Evolutionary conservation across 202 grass and related monocot species (phyloP), one percentile per base, ranked within the genome.

Genomic region (Zoysia matrella): DNA sequence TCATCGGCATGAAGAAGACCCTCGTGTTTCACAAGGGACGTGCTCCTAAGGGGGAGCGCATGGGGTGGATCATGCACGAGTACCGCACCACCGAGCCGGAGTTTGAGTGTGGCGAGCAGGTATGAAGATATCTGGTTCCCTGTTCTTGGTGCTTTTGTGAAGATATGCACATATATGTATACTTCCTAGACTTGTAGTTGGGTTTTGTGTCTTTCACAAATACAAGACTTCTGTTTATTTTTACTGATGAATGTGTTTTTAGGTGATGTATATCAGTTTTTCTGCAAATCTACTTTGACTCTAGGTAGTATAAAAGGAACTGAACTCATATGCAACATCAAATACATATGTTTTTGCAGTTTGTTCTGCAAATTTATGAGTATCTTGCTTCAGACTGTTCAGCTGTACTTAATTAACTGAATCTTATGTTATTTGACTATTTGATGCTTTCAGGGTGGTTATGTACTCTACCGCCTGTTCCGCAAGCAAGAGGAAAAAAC

Each of bases 71-170:
- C 22, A 30, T 30, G 22, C 22, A 30, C 22, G 22, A 30, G 22
- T 30, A 30, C 22, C 22, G 22, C 22, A 30, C 22, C 22, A 30
- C 22, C 22, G 22, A 30, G 22, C 22, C 22, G 22, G 22, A 30
- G 22, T 98, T 93, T 0, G 90, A 95, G 2, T 98, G 89, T 0
- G 92, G 95, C 0, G 88, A 95, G 72, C 87, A 98, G 95, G 95
- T 98, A 84, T 73, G 73, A 0, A 44, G 44, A 51, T 52, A 47
- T 57, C 9, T 70, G 30, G 44, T 79, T 63, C 10, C 3, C 18
- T 57, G 6, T 5, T 66, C 53, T 5, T 55, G 13, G 15, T 36
- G 10, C 12, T 79, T 45, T 14, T 55, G 53, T 5, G 53, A 14
- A 5, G 15, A 0, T 30, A 30, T 30, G 22, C 22, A 30, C 22